Percentiles rank a stretch among this genome's conserved stretches.
Conservation (phyloP, 768 basidiomycete genomes). For the Kwoniella newhampshirensis region DNA sequence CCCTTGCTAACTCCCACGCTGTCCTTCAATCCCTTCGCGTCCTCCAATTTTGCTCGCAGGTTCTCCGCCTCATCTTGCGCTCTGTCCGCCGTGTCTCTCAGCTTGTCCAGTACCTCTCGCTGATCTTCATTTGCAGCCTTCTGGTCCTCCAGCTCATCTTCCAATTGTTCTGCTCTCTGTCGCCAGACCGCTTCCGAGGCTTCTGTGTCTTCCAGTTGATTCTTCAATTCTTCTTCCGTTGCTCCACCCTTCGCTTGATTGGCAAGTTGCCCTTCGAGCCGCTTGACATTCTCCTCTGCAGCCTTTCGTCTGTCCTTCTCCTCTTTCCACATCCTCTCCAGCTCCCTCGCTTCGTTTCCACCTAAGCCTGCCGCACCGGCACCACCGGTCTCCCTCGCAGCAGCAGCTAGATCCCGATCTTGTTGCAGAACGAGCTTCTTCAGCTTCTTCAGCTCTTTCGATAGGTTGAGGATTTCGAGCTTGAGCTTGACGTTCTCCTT, state of each 20-base stretch:
- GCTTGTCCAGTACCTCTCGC: slow-evolving; percentile 34
- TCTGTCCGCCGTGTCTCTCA: slow-evolving; percentile 39
- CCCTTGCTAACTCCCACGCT: slow-evolving; percentile 55
- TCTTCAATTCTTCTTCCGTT: slow-evolving; percentile 48
- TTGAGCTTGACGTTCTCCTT: slow-evolving; percentile 93
- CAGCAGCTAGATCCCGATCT: slow-evolving; percentile 69
- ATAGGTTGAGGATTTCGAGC: slow-evolving; percentile 83
- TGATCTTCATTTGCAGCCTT: slow-evolving; percentile 37
- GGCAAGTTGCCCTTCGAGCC: slow-evolving; percentile 58
- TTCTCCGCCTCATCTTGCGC: slow-evolving; percentile 39
- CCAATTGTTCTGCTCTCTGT: slow-evolving; percentile 55
- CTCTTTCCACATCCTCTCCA: slow-evolving; percentile 63
- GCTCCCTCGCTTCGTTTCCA: slow-evolving; percentile 62
- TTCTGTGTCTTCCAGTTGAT: slow-evolving; percentile 68
- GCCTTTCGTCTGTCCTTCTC: slow-evolving; percentile 64
- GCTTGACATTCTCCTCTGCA: slow-evolving; percentile 47
- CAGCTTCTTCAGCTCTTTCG: slow-evolving; percentile 86
- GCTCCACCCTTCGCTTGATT: slow-evolving; percentile 65
- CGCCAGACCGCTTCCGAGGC: slow-evolving; percentile 68
- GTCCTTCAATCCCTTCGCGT: slow-evolving; percentile 24
- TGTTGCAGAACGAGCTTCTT: slow-evolving; percentile 84
- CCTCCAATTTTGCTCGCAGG: slow-evolving; percentile 22
- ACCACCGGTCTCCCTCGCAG: slow-evolving; percentile 52
- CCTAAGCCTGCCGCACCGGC: slow-evolving; percentile 26
- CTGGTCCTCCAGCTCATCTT: slow-evolving; percentile 51